Evolutionary conservation across 495 filamentous ascomycete genomes (phyloP), one percentile per base, ranked within the genome.

Genomic region (Trichocladium antarcticum): DNA sequence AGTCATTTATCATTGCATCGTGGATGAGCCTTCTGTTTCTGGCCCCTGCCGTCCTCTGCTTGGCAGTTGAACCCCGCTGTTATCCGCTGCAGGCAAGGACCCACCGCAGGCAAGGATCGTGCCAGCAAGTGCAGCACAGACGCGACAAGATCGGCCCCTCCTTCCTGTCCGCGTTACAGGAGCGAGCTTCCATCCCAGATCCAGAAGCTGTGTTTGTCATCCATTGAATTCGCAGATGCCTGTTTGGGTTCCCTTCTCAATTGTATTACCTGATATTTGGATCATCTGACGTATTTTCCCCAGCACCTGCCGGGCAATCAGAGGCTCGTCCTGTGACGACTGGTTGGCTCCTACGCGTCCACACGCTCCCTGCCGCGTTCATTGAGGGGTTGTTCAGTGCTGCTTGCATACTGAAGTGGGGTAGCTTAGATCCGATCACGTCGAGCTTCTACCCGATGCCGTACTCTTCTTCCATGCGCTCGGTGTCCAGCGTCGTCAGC

Each of bases 131-230:
- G n/a, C n/a, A n/a, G n/a, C n/a, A n/a, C 24, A 27, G 8, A 27
- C 24, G 24, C 17, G 20, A 15, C 31, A 8, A n/a, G 15, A 3
- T 15, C 19, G 5, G 28, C 27, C 28, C 14, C 32, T 37, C 45
- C 32, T 47, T 27, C 45, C 36, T 37, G 11, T 38, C 16, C 14
- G 36, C 34, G 22, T 27, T 16, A 7, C n/a, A 32, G 10, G 15
- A 27, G 16, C 42, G 9, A 46, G 9, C 28, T 29, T 36, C 17
- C 3, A 37, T 41, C 42, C n/a, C 42, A 6, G 37, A 46, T 46
- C 12, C 7, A 42, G 49, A 52, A 52, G 49, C 49, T 52, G 36
- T 36, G 37, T 45, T 45, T 41, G 22, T 9, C 6, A 12, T 1
- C 1, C 31, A 12, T 19, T 31, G 4, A 1, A 24, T 21, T 22